Base-by-base conservation (phyloP, 2,329 filamentous ascomycete species). In the Reticulascus tulasneorum region DNA sequence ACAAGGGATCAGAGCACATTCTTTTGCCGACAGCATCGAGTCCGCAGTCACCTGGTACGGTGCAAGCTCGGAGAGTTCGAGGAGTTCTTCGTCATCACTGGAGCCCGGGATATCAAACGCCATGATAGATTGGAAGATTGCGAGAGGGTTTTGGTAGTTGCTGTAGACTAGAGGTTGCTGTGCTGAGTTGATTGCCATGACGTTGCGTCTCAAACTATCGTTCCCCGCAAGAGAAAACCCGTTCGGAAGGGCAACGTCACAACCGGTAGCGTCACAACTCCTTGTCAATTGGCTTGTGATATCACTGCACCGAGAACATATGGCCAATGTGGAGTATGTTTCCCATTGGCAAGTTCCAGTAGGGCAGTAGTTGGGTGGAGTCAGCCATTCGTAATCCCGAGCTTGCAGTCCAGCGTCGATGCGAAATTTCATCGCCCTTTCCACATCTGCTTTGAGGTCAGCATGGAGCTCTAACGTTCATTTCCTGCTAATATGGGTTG, bases 121-220 rank as follows among this genome's bases (percentile, higher is more conserved):
- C 9, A 27, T 17, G 16, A 41, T 41, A 16, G 38, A 34, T 15
- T 41, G 38, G 23, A 38, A 17, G 5, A 34, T n/a, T 15, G 34
- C 34, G 8, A 41, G 21, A 3, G 38, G 38, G 3, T 15, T 15
- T 3, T 20, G 26, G 19, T 41, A 38, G 4, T 36, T 41, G n/a
- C n/a, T n/a, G 21, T 33, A 37, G 12, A 34, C 25, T 9, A 41
- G 29, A 5, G 34, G 25, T 11, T 12, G 21, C 13, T n/a, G 21
- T 4, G 24, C 29, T 6, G 38, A 32, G 26, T 36, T 41, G 21
- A 41, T 33, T 8, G 31, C 19, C 24, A 41, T 37, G 11, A 33
- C 34, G 6, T 24, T 28, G 18, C 28, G 23, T 5, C 25, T 15
- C 7, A 18, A 7, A 12, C 24, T 20, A 21, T 12, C 9, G n/a